Evolutionary conservation across 108 stramenopile species (phyloP).

Genomic region (Conticribra weissflogii): DNA sequence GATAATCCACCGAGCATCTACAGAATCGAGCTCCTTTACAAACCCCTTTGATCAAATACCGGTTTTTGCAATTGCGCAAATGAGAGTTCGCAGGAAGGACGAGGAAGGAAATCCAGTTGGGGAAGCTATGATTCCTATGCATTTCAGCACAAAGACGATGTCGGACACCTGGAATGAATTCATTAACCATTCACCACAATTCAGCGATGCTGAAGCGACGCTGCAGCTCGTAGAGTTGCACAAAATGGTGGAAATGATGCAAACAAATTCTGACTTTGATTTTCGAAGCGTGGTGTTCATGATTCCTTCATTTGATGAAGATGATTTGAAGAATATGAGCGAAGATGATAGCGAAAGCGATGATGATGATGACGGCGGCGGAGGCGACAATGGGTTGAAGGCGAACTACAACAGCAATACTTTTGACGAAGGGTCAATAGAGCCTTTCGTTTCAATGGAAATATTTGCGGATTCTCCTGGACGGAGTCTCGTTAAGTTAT

Average conservation of each 20-base stretch:
- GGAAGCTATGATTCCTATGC: constrained; percentile 42
- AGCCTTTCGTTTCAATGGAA: constrained; percentile 49
- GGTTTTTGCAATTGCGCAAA: constrained; percentile 50
- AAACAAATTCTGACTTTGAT: constrained; percentile 52
- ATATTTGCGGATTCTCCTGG: constrained; percentile 26
- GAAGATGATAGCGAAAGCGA: constrained; percentile 42
- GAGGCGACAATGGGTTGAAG: constrained; percentile 48
- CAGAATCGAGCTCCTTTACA: constrained; percentile 23
- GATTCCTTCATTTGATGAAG: constrained; percentile 34
- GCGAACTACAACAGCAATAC: constrained; percentile 6
- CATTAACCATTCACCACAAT: constrained; percentile 32
- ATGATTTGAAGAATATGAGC: constrained; percentile 13
- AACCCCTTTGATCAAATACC: constrained; percentile 47
- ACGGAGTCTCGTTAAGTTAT: constrained; percentile 20
- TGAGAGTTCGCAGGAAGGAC: constrained; percentile 47
- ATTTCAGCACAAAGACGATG: constrained; percentile 51
- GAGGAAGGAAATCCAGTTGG: constrained; percentile 33
- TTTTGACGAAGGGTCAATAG: constrained; percentile 30
- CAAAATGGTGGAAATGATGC: constrained; percentile 54
- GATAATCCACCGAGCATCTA: constrained; percentile 45
- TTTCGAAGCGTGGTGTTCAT: constrained; percentile 49
- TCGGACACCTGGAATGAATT: constrained; percentile 43
- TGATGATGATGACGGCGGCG: constrained; percentile 42
- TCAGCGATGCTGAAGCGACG: constrained; percentile 41
- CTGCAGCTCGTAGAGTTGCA: constrained; percentile 50